Percentiles rank a stretch among this genome's conserved stretches.
These are phyloP conservation scores for Vigna reflexopilosa DNA, from an alignment of 306 rosid genomes.

Conservation along the genomic window DNA sequence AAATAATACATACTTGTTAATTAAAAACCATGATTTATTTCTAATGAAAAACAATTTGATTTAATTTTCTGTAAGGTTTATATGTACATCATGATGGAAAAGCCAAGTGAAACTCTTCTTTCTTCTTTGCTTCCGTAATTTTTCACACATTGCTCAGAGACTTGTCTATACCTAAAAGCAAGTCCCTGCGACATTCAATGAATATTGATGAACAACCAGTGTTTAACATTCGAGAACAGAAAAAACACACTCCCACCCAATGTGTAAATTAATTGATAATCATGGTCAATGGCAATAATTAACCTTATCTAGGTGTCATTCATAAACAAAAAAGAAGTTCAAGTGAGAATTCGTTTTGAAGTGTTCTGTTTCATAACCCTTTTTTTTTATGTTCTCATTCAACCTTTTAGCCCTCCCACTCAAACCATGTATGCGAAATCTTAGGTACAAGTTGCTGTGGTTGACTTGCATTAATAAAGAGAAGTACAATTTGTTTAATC, in stretches of 20 bases:
- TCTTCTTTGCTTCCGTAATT: background rate
- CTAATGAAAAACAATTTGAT: background rate
- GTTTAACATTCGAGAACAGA: background rate
- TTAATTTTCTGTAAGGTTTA: background rate
- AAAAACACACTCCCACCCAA: background rate
- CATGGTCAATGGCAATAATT: conserved; percentile 36
- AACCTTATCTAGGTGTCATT: conserved; percentile 28
- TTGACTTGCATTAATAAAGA: conserved; percentile 40
- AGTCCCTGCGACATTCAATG: background rate
- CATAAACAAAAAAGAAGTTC: background rate
- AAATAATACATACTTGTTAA: too few species aligned
- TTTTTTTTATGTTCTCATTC: background rate
- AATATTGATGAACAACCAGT: background rate
- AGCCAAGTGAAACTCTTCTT: conserved; percentile 33
- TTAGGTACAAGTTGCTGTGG: conserved; percentile 1
- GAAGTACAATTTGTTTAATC: background rate
- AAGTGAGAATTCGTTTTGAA: background rate
- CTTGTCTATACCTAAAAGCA: background rate
- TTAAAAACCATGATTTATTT: too few species aligned
- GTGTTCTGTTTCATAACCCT: background rate
- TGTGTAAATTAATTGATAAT: conserved; percentile 4
- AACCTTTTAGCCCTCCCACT: conserved; percentile 12
- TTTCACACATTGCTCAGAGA: background rate
- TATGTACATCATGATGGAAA: background rate
- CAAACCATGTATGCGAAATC: background rate